Evolutionary conservation across 129 eudicot species (phyloP).

Genomic region (Lonicera japonica): DNA sequence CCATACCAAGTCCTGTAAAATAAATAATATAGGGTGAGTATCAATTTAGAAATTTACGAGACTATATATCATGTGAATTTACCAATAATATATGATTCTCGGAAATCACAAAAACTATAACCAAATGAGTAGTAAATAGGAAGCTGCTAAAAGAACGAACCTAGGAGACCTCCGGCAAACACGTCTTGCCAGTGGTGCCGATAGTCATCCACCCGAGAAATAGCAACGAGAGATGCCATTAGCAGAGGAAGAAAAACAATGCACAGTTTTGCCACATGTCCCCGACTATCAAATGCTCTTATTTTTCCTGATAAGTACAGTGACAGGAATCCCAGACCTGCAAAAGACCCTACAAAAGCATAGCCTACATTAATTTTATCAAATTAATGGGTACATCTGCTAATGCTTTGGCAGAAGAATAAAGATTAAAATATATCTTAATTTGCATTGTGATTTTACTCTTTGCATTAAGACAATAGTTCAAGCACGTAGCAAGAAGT

Average conservation of each 20-base stretch:
- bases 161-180: constrained; percentile 79
- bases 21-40: neutral
- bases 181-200: constrained; percentile 99
- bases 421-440: too few species aligned
- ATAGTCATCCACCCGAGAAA: constrained; percentile 90
- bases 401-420: too few species aligned
- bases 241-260: constrained; percentile 65
- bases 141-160: constrained; percentile 19
- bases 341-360: constrained; percentile 69
- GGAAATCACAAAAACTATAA: too few species aligned
- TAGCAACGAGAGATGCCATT: constrained; percentile 65
- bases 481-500: constrained; percentile 1
- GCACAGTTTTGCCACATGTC: constrained; percentile 80
- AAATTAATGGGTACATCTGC: too few species aligned
- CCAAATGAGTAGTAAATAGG: constrained; percentile 5
- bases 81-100: too few species aligned
- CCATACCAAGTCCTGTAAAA: constrained; percentile 51
- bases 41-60: too few species aligned
- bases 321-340: constrained; percentile 78
- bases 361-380: too few species aligned
- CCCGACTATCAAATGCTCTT: constrained; percentile 57
- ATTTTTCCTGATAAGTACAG: constrained; percentile 68
- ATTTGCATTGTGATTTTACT: neutral
- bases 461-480: neutral
- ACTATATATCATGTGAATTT: too few species aligned